A percentile compares a stretch with the other conserved stretches of the same genome.
phyloP scores from a whole-genome alignment of 2,329 filamentous ascomycete genomes.

The Aureobasidium sp. region DNA sequence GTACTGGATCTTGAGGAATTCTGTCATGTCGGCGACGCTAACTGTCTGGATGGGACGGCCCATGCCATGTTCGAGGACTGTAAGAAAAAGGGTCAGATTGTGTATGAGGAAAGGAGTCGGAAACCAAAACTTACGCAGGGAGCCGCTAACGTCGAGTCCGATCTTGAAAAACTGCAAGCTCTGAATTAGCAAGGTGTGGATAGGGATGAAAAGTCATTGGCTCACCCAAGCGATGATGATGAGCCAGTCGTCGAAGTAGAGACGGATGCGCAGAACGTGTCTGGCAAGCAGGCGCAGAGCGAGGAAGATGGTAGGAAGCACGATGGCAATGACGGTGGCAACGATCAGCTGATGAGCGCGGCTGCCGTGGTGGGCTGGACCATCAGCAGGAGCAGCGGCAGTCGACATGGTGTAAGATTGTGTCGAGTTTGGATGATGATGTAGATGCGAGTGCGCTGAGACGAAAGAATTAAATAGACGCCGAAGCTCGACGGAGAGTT shows the following conservation, averaged over 20 bases:
- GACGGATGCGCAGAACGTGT: constrained; percentile 14
- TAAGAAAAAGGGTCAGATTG: background rate
- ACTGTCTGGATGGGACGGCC: constrained; percentile 13
- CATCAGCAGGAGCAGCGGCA: background rate
- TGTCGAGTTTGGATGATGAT: background rate
- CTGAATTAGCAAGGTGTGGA: background rate
- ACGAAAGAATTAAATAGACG: background rate
- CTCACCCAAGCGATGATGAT: constrained; percentile 15
- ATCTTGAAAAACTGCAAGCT: constrained; percentile 16
- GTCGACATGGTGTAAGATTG: background rate
- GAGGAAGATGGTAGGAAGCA: constrained; percentile 15
- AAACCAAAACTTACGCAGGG: constrained; percentile 9
- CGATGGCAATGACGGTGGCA: constrained; percentile 16
- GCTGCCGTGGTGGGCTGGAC: background rate
- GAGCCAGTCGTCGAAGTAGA: constrained; percentile 19
- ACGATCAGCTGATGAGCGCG: constrained; percentile 14
- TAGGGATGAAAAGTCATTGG: background rate
- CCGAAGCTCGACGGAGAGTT: background rate
- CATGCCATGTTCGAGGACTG: constrained; percentile 18
- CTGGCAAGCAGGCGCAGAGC: constrained; percentile 16
- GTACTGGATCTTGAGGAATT: constrained; percentile 17
- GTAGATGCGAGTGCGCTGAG: background rate
- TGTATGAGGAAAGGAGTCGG: background rate
- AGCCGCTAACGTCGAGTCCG: constrained; percentile 18
- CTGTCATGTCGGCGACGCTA: background rate